phyloP scores from a whole-genome alignment of 129 eudicot genomes.

The Kitagawia praeruptora region DNA sequence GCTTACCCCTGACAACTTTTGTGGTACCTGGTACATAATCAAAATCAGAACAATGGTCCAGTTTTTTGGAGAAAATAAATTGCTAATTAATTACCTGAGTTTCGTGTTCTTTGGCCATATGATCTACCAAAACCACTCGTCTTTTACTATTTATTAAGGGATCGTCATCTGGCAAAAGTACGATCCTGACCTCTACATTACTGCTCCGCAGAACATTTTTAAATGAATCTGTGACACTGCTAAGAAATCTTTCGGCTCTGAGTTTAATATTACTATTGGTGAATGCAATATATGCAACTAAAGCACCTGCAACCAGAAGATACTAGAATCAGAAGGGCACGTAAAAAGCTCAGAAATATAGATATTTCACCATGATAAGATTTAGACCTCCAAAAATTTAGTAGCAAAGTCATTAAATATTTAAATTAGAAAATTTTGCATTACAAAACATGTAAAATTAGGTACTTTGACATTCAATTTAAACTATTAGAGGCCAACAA shows the following conservation, averaged over 20 bases:
- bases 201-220: constrained; percentile 48
- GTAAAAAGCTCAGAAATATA: background rate
- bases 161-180: constrained; percentile 39
- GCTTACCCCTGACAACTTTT: constrained; percentile 26
- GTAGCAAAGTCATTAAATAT: background rate
- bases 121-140: constrained; percentile 15
- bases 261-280: constrained; percentile 49
- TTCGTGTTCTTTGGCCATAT: constrained; percentile 20
- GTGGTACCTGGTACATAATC: constrained; percentile 26
- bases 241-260: constrained; percentile 85
- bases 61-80: background rate
- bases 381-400: background rate
- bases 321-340: background rate
- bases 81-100: background rate
- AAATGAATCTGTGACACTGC: constrained; percentile 85
- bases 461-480: background rate
- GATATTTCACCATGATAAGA: background rate
- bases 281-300: constrained; percentile 76
- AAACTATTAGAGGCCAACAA: background rate
- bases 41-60: constrained; percentile 10
- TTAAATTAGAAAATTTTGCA: too few relatives aligned
- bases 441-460: background rate
- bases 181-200: constrained; percentile 61
- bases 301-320: constrained; percentile 44
- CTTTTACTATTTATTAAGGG: constrained; percentile 11